Evolutionary conservation across 805 yeast species (phyloP), one percentile per base, ranked within the genome.

Genomic region (Sugiyamaella americana): DNA sequence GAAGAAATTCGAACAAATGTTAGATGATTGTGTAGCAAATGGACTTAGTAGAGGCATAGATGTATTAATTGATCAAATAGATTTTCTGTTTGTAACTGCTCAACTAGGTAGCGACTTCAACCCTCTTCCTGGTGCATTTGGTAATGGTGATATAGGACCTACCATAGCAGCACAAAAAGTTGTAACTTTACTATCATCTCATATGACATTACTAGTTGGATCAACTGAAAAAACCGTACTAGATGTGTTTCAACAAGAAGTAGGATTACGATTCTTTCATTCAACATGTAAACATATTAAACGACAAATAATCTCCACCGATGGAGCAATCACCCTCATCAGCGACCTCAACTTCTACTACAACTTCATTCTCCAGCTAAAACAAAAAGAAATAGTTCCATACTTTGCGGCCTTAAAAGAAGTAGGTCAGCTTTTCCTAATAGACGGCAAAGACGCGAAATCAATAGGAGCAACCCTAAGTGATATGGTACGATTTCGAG

Each of bases 1-100:
- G 59, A 85, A 87, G 59, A 76, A 75, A 48, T 77, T 93, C 51
- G 98, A 93, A 59, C 78, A 78, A 5, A 69, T 79, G 66, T 75
- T 93, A 8, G 98, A 93, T 63, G 86, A 80, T 45, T 83, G 75
- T 59, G 96, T 93, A 17, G 98, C 98, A 0, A 85, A 84, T 58
- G 98, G 98, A 0, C 71, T 93, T 24, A 89, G 87, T 57, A 76
- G 84, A n/a, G 95, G 97, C 37, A 87, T 93, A 29, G 95, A 86
- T 51, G 89, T 88, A 6, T 71, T 93, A 34, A 80, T 88, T 65
- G 83, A 78, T 55, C 96, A 91, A 60, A 78, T 89, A 17, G 86
- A 84, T 44, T 74, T 74, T 51, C 70, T 78, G 2, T 78, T 74
- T 51, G 69, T 72, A 36, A 74, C 80, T 0, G 66, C 70, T 26